These are phyloP conservation scores for Porodaedalea pini DNA, from an alignment of 1,284 basidiomycete species.

Conservation along the genomic window DNA sequence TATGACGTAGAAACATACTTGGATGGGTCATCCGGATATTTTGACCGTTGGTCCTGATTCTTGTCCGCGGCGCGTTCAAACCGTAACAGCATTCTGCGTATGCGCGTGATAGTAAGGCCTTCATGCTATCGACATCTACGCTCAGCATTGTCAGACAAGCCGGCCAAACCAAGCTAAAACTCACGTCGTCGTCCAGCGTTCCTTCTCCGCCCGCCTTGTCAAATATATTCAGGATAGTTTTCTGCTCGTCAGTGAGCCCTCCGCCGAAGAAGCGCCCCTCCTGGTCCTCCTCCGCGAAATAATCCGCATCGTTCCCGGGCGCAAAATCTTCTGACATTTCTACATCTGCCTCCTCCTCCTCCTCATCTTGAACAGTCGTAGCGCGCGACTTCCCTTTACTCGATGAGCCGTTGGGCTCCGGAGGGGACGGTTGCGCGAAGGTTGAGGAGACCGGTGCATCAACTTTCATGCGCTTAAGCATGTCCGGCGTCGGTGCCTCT, in stretches of 20 bases:
- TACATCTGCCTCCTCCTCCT: constrained; percentile 43
- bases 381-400: constrained; percentile 40
- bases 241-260: constrained; percentile 85
- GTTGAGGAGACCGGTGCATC: constrained; percentile 35
- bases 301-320: constrained; percentile 82
- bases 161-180: constrained; percentile 31
- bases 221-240: constrained; percentile 87
- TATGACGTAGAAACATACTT: constrained; percentile 51
- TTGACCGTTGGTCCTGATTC: constrained; percentile 93
- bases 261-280: constrained; percentile 94
- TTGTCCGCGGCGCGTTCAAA: constrained; percentile 89
- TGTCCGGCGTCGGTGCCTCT: constrained; percentile 77
- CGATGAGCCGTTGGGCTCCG: constrained; percentile 12
- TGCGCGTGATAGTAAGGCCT: constrained; percentile 62
- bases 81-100: constrained; percentile 73
- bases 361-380: constrained; percentile 54
- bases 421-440: constrained; percentile 23
- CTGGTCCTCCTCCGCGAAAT: constrained; percentile 86
- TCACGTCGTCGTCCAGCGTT: constrained; percentile 60
- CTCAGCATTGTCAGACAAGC: constrained; percentile 31
- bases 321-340: constrained; percentile 57
- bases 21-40: constrained; percentile 85
- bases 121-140: constrained; percentile 45
- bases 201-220: constrained; percentile 66
- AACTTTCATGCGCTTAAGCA: constrained; percentile 74